phyloP scores from a whole-genome alignment of 768 basidiomycete genomes.

The Astraeus odoratus region DNA sequence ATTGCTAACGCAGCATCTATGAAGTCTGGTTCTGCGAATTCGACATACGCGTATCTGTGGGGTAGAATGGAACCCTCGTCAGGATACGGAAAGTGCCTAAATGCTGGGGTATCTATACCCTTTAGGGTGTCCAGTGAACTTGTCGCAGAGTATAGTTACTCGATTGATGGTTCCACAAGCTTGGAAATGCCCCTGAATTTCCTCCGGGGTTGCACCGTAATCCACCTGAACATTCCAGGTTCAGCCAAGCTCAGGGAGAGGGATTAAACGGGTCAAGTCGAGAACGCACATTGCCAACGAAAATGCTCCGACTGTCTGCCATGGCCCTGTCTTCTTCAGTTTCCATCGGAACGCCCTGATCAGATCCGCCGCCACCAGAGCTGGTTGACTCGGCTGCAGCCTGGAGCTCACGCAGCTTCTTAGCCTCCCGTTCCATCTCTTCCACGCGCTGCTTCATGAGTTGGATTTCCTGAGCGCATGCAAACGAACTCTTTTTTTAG shows the following conservation, averaged over 20 bases:
- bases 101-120: constrained; percentile 48
- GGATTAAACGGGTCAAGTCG: constrained; percentile 3
- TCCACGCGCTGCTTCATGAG: constrained; percentile 89
- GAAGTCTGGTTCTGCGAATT: constrained; percentile 90
- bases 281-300: constrained; percentile 88
- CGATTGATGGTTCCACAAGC: constrained; percentile 98
- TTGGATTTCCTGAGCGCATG: constrained; percentile 62
- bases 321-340: constrained; percentile 79
- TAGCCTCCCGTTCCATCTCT: constrained; percentile 90
- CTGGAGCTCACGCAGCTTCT: constrained; percentile 80
- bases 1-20: constrained; percentile 87
- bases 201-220: constrained; percentile 94
- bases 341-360: constrained; percentile 50
- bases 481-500: constrained; percentile 11
- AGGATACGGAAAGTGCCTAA: background rate
- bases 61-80: constrained; percentile 7
- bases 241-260: constrained; percentile 8
- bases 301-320: constrained; percentile 83
- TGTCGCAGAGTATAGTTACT: constrained; percentile 98
- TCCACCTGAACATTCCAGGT: constrained; percentile 64
- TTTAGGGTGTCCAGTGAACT: constrained; percentile 99
- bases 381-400: constrained; percentile 61
- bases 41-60: constrained; percentile 91
- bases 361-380: constrained; percentile 39
- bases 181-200: constrained; percentile 96